A percentile compares a stretch with the other conserved stretches of the same genome.
These are phyloP conservation scores for Orbilia ellipsospora DNA, from an alignment of 2,329 filamentous ascomycete species.

Conservation along the genomic window DNA sequence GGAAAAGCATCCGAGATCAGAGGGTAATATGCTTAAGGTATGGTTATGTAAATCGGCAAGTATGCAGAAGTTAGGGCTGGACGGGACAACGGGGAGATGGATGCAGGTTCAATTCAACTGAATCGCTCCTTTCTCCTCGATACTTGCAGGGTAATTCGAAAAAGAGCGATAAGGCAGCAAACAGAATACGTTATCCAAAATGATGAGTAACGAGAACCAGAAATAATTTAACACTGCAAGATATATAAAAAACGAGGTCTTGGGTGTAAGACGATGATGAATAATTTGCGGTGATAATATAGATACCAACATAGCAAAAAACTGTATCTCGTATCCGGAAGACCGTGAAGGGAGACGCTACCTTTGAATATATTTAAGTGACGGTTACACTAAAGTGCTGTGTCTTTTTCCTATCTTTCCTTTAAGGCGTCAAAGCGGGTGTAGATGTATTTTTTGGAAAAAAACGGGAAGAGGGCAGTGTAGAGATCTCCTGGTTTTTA, in stretches of 20 bases:
- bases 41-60: too few relatives aligned
- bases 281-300: too few relatives aligned
- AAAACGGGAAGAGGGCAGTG: too few relatives aligned
- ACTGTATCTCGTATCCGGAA: background rate
- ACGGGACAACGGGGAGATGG: conserved; percentile 18
- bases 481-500: background rate
- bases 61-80: conserved; percentile 30
- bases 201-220: conserved; percentile 36
- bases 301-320: background rate
- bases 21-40: background rate
- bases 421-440: too few relatives aligned
- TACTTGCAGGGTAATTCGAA: conserved; percentile 13
- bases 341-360: too few relatives aligned
- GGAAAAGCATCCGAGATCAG: conserved; percentile 18
- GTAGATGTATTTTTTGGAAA: too few relatives aligned
- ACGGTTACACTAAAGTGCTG: too few relatives aligned
- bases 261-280: too few relatives aligned
- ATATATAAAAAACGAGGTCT: too few relatives aligned
- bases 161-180: background rate
- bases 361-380: too few relatives aligned
- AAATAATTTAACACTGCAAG: background rate
- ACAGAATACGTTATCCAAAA: background rate
- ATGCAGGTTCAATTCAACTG: conserved; percentile 36
- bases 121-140: too few relatives aligned
- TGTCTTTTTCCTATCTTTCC: too few relatives aligned